A percentile compares a stretch with the other conserved stretches of the same genome.
These are phyloP conservation scores for Xylariaceae sp. DNA, from an alignment of 2,329 filamentous ascomycete genomes.

Conservation along the genomic window DNA sequence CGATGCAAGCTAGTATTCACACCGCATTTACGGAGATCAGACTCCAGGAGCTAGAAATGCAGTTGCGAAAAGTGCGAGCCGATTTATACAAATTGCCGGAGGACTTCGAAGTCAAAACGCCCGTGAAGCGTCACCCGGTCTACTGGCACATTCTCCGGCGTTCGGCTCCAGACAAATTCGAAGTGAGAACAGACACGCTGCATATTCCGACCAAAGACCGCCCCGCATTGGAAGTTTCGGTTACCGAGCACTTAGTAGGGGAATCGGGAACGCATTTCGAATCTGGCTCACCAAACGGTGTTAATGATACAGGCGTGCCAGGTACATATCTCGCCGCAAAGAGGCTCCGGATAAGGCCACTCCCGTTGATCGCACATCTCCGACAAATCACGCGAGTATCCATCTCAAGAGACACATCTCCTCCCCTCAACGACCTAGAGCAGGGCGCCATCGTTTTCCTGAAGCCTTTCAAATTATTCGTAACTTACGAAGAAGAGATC, in stretches of 20 bases:
- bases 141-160: neutral
- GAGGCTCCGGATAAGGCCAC: conserved; percentile 10
- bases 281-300: neutral
- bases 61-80: conserved; percentile 3
- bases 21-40: conserved; percentile 4
- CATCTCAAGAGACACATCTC: neutral
- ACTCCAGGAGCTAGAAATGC: conserved; percentile 4
- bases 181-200: neutral
- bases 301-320: neutral
- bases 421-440: neutral
- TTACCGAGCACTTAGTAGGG: neutral
- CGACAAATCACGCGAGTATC: neutral
- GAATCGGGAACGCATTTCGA: neutral
- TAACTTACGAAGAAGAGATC: conserved; percentile 2
- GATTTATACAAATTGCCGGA: conserved; percentile 7
- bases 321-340: neutral
- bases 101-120: neutral
- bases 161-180: conserved; percentile 3
- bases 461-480: conserved; percentile 6
- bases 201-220: neutral
- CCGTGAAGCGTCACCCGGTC: neutral
- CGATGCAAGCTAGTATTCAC: conserved; percentile 5
- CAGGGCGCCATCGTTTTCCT: conserved; percentile 1
- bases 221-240: conserved; percentile 1
- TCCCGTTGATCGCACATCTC: conserved; percentile 5